Percentiles rank a stretch among this genome's conserved stretches.
Conservation (phyloP, 805 yeast species). For the Lipomyces orientalis region DNA sequence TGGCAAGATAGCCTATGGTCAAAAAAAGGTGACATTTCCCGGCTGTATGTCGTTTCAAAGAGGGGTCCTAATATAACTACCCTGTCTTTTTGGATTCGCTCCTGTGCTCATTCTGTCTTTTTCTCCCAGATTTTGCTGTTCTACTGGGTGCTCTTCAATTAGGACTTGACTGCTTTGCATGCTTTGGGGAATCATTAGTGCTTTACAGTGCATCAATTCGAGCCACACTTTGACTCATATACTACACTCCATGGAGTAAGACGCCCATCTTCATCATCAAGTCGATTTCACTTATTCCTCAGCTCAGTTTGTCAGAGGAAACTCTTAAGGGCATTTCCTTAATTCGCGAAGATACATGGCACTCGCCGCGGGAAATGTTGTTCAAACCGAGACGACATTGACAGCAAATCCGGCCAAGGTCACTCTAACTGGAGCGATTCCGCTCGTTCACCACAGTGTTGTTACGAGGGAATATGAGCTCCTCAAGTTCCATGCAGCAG, state of each 20-base stretch:
- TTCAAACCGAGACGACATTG: background rate
- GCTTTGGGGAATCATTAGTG: background rate
- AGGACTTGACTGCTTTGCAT: background rate
- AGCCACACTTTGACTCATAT: background rate
- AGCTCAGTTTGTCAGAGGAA: background rate
- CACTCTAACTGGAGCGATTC: background rate
- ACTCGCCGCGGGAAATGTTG: background rate
- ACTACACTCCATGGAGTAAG: background rate
- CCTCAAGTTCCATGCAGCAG: constrained; percentile 2
- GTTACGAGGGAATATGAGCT: background rate
- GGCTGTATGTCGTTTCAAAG: background rate
- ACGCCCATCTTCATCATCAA: background rate
- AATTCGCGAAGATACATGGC: background rate
- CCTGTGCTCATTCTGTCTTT: background rate
- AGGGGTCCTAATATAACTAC: background rate
- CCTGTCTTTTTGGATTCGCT: background rate
- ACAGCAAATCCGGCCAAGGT: background rate
- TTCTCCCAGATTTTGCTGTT: background rate
- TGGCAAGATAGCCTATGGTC: background rate
- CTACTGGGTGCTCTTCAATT: background rate
- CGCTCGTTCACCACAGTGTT: background rate
- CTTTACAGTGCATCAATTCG: background rate
- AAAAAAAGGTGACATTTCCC: background rate
- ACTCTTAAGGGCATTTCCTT: background rate
- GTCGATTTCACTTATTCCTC: background rate